These are phyloP conservation scores for Corynascus novoguineensis DNA, from an alignment of 495 filamentous ascomycete species.

Conservation along the genomic window DNA sequence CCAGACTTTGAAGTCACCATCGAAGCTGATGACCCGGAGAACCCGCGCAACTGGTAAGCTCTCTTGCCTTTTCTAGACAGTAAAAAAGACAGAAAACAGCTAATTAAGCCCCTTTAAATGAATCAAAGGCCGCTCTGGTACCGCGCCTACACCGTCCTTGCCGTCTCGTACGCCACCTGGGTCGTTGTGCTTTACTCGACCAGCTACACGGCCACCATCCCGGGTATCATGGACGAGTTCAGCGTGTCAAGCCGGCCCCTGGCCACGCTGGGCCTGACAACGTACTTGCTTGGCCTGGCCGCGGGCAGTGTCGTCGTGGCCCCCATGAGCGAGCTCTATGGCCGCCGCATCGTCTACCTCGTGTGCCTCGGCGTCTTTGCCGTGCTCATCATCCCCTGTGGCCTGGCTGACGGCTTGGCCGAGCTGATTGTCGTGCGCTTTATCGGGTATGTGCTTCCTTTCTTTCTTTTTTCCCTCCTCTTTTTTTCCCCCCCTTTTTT, in stretches of 20 bases:
- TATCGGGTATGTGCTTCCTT: slow-evolving; percentile 49
- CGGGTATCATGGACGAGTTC: slow-evolving; percentile 64
- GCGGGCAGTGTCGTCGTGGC: slow-evolving; percentile 68
- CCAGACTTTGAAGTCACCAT: slow-evolving; percentile 74
- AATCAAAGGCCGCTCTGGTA: slow-evolving; percentile 50
- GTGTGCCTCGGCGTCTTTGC: slow-evolving; percentile 56
- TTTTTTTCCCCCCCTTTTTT: background rate
- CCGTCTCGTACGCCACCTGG: slow-evolving; percentile 68
- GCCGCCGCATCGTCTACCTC: slow-evolving; percentile 68
- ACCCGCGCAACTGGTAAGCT: slow-evolving; percentile 63
- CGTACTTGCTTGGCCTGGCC: slow-evolving; percentile 71
- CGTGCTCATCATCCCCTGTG: slow-evolving; percentile 66
- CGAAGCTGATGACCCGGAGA: slow-evolving; percentile 57
- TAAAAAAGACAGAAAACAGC: no score
- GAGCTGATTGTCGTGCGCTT: slow-evolving; percentile 66
- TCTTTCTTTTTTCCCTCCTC: no score
- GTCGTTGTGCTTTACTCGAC: slow-evolving; percentile 81
- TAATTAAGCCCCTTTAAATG: background rate
- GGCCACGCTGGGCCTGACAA: slow-evolving; percentile 71
- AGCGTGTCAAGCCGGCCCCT: slow-evolving; percentile 48
- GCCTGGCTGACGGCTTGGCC: slow-evolving; percentile 57
- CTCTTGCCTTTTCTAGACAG: background rate
- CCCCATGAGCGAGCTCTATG: slow-evolving; percentile 70
- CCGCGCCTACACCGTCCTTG: slow-evolving; percentile 55
- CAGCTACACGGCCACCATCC: slow-evolving; percentile 66